Base-by-base conservation (phyloP, 352 stramenopile species). In the Globisporangium paddicum region DNA sequence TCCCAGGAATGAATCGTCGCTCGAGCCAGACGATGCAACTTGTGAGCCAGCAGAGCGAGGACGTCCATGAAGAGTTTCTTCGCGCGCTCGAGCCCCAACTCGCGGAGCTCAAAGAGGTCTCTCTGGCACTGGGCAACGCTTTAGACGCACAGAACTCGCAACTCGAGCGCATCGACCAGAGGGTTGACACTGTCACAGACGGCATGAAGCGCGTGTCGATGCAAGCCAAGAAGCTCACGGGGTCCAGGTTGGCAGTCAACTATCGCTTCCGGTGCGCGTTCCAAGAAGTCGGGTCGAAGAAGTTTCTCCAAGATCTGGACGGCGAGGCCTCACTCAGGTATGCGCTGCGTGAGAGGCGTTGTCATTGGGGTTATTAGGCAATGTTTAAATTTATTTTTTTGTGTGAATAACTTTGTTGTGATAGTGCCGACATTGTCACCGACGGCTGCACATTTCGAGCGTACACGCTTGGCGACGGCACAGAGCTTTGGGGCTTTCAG, bases 401-500 rank as follows among this genome's bases (percentile, higher is more conserved):
- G 23, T 21, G 2, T 21, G 1, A 37, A 34, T 6, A 25, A 48
- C 44, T 51, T 14, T 60, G 13, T 11, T 52, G 14, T 42, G 14
- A 21, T 52, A 93, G 83, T 50, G 75, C 79, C n/a, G 77, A 89
- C 40, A 69, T 89, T 16, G 69, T 90, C 1, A 54, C 73, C 9
- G 71, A 80, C 38, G 78, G 74, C 5, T 93, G 83, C 45, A 73
- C 73, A 3, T 93, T 90, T 48, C 83, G 83, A 46, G 81, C 81
- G 10, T 93, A 87, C 51, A 90, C 81, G 10, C 34, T 89, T 9
- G 78, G 77, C n/a, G 79, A 89, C n/a, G 79, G 87, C 46, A 84
- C 66, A 1, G 80, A 93, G 34, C 68, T 90, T 2, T 93, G 81
- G 81, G 83, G 83, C 2, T 90, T 93, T 53, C 81, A 89, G 55